Base-by-base conservation (phyloP, 768 basidiomycete genomes). In the Mycena albidolilacea region DNA sequence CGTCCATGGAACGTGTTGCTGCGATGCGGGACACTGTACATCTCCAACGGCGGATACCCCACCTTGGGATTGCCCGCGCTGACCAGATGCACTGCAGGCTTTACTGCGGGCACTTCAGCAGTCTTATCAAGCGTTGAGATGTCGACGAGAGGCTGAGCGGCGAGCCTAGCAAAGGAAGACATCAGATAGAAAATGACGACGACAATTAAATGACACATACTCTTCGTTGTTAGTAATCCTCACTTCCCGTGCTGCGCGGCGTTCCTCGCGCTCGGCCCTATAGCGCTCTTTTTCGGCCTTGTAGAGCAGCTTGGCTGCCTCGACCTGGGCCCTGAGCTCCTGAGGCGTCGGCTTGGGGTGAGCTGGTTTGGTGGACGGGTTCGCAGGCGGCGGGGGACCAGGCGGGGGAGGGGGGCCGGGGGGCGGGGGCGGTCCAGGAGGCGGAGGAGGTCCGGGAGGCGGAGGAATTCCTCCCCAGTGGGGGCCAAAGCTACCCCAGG, bases 251-350 rank as follows among this genome's bases (percentile, higher is more conserved):
- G 83, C 84, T 74, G 82, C 84, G 75, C 79, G 85, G 69, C 85
- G 87, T 35, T 83, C 82, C 60, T 90, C 89, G 64, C 89, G 87
- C 64, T 91, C 89, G 75, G 82, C 82, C 38, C 92, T 88, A 76
- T 94, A 93, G 30, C 84, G 84, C 76, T 93, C 92, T 77, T 95
- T 95, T 80, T 91, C 88, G 1, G 85, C 85, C 81, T 89, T 92
- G 80, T 95, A 95, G 30, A 82, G 81, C 37, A 84, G 84, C 76
- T 93, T 95, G 0, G 93, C 92, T 21, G 83, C 88, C 76, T 94
- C 90, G 4, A 94, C 87, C 39, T 88, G 84, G 38, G 84, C 84
- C 44, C 82, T 82, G 62, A 87, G 75, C 39, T 87, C 84, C 59
- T 85, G 82, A 3, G 83, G 77, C 11, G 83, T 78, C 8, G 79